Evolutionary conservation across 257 asterid species (phyloP), one percentile per base, ranked within the genome.

Genomic region (Capsicum baccatum): DNA sequence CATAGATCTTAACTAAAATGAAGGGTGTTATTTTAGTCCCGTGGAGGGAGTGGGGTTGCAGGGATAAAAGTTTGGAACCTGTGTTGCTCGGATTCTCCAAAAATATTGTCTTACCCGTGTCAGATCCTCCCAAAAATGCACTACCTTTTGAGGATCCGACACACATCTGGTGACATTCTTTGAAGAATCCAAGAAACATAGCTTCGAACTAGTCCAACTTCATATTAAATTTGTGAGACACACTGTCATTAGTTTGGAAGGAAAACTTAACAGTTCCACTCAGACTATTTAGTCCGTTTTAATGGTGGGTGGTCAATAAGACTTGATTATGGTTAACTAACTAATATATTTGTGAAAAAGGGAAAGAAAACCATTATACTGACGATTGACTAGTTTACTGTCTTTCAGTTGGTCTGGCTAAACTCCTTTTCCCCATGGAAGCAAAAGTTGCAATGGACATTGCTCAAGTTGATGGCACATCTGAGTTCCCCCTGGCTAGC

Each of bases 391-490:
- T 26, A 19, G 56, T 79, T 84, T 50, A 44, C 60, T 86, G 86
- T 69, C 55, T 48, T 64, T 83, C 95, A 96, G 98, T 96, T 92
- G 92, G 93, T 52, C 81, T 96, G 91, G 99, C 99, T 84, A 92
- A 88, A 82, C 92, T 92, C 87, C 90, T 94, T 16, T 96, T 96
- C 85, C 99, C 99, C 37, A 91, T 88, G 89, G 98, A 96, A 92
- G 98, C 99, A 58, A 91, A 89, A 84, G 98, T 96, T 85, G 98
- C 98, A 86, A 96, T 96, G 98, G 99, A 94, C 83, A 96, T 96
- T 83, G 98, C 98, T 90, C 97, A 92, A 89, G 99, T 94, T 85
- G 99, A 92, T 74, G 98, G 91, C 85, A 92, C 98, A 37, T 89
- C 92, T 8, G 94, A 91, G 79, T 89, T 87, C 87, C 91, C 89